Percentiles rank a stretch among this genome's conserved stretches.
Conservation (phyloP, 345 rosid species). For the Trapa incisa region DNA sequence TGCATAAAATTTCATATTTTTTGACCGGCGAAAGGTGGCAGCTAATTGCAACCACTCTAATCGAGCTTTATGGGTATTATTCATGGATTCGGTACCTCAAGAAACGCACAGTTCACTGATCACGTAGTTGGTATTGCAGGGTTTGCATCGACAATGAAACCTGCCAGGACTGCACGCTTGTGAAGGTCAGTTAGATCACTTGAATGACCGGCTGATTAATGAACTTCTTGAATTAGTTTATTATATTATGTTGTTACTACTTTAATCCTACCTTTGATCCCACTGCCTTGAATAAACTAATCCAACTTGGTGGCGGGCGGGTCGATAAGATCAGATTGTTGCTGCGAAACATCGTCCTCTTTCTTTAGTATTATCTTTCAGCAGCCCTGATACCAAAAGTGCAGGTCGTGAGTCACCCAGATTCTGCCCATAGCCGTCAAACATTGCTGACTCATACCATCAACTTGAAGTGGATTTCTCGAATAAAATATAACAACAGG, state of each 20-base stretch:
- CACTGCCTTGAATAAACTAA: background rate
- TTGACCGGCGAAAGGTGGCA: too few relatives aligned
- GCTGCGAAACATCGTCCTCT: background rate
- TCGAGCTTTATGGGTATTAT: background rate
- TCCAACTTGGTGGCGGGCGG: conserved; percentile 9
- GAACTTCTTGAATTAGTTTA: background rate
- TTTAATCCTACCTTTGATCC: background rate
- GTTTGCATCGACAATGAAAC: conserved; percentile 80
- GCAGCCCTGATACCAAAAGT: background rate
- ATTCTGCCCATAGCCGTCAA: conserved; percentile 2
- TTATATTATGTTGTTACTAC: background rate
- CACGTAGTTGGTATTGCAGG: conserved; percentile 20
- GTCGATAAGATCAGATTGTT: background rate
- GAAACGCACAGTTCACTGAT: too few relatives aligned
- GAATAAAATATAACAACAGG: background rate
- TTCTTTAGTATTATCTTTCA: background rate
- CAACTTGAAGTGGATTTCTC: background rate
- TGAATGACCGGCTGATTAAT: background rate
- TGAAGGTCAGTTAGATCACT: conserved; percentile 38
- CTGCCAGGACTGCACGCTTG: conserved; percentile 63
- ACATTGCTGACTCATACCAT: background rate
- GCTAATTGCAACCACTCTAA: too few relatives aligned
- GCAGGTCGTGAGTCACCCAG: background rate
- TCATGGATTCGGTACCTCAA: background rate
- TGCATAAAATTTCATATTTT: background rate